Base-by-base conservation (phyloP, 2,329 filamentous ascomycete genomes). In the Fusarium gaditjirri region DNA sequence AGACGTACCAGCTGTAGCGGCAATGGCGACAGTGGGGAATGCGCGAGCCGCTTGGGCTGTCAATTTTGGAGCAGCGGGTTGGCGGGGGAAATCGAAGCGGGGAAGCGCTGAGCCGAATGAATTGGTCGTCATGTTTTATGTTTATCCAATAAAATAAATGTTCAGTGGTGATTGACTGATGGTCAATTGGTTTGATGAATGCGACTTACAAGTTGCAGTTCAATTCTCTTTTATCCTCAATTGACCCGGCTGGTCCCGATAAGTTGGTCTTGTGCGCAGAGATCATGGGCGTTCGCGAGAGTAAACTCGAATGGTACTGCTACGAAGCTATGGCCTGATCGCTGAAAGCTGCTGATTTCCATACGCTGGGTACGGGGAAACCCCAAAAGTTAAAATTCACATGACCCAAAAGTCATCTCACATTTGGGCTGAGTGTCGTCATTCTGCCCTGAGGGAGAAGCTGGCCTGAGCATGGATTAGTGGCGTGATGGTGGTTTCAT, bases 391-490 rank as follows among this genome's bases (percentile, higher is more conserved):
- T 25, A 2, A 21, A 21, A 50, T 21, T 16, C 47, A 52, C 47
- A 52, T 52, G 47, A 52, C 27, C 17, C n/a, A 27, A 21, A 52
- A 36, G 2, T 36, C 47, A 52, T 52, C 47, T 52, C 47, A 52
- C 47, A 23, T 21, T 36, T 21, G 36, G 17, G 17, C 23, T 0
- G 0, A 0, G 8, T 52, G 47, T 52, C 47, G 47, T 36, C 47
- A 52, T 52, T 52, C 47, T 52, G 31, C 23, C 0, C 47, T 52
- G 47, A 52, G 31, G 0, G 6, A 36, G 47, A 0, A 3, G n/a
- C 31, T 25, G 0, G 44, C 8, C 27, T 0, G 4, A 1, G 0
- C 44, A 47, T 0, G 44, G 47, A 0, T 52, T 4, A 25, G 47
- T 52, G 31, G 31, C 31, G 0, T 35, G 47, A 50, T 14, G 1